Conservation (phyloP, 2,329 filamentous ascomycete genomes). For the Grosmannia huntii region DNA sequence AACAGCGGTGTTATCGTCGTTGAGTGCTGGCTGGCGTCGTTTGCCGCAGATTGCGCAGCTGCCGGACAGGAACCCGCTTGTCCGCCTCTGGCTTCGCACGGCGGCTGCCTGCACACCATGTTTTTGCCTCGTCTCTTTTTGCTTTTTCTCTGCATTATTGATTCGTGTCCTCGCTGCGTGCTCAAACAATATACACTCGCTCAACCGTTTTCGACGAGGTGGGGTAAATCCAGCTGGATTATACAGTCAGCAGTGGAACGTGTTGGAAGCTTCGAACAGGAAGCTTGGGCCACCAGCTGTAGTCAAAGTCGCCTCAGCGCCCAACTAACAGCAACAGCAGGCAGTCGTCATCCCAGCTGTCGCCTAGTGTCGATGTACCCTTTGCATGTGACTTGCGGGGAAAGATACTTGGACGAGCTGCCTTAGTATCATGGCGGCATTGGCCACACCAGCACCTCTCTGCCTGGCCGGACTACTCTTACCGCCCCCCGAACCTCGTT, state of each 20-base stretch:
- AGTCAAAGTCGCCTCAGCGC: background rate
- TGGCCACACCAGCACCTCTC: background rate
- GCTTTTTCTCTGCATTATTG: background rate
- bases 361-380: conserved; percentile 14
- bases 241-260: conserved; percentile 14
- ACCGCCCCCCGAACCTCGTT: conserved; percentile 4
- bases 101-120: too few relatives aligned
- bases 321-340: background rate
- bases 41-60: background rate
- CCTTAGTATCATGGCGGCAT: background rate
- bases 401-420: conserved; percentile 3
- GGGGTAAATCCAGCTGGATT: background rate
- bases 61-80: background rate
- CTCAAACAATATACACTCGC: background rate
- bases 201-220: background rate
- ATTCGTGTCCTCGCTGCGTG: background rate
- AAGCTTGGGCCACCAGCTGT: conserved; percentile 10
- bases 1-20: background rate
- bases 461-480: background rate
- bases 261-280: conserved; percentile 13
- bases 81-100: too few relatives aligned
- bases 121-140: background rate
- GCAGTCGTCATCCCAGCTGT: conserved; percentile 20
- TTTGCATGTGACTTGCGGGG: background rate
- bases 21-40: background rate